Evolutionary conservation across 2,329 filamentous ascomycete genomes (phyloP).

Genomic region (Blastomyces gilchristii): DNA sequence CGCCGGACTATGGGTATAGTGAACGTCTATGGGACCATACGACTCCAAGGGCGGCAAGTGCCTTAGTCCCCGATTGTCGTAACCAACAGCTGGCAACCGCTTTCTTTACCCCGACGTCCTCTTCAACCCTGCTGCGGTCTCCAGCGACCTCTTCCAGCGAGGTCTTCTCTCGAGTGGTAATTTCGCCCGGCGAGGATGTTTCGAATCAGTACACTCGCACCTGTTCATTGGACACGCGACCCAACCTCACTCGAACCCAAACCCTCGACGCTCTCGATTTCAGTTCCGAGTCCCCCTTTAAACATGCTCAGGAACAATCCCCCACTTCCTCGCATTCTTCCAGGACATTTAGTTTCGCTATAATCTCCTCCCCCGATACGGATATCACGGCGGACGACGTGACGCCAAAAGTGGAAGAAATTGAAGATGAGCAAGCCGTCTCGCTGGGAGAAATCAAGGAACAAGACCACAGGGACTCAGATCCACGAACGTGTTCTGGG

Average conservation of each 20-base stretch:
- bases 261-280: constrained; percentile 3
- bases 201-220: constrained; percentile 25
- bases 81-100: constrained; percentile 1
- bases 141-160: constrained; percentile 21
- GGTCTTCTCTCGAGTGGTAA: constrained; percentile 24
- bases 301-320: constrained; percentile 14
- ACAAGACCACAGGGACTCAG: constrained; percentile 25
- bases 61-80: constrained; percentile 4
- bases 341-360: constrained; percentile 20
- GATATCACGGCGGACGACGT: constrained; percentile 27
- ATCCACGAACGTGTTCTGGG: constrained; percentile 17
- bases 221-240: constrained; percentile 14
- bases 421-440: constrained; percentile 34
- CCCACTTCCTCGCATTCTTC: constrained; percentile 16
- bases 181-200: constrained; percentile 27
- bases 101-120: background rate
- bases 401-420: constrained; percentile 46
- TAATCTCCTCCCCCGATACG: constrained; percentile 18
- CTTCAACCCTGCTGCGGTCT: constrained; percentile 2
- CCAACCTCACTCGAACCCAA: constrained; percentile 5
- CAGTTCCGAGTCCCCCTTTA: constrained; percentile 12
- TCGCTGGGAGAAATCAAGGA: constrained; percentile 25
- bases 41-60: constrained; percentile 17
- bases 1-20: constrained; percentile 15
- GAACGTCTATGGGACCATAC: constrained; percentile 14